Evolutionary conservation across 352 stramenopile genomes (phyloP).

Genomic region (Phytophthora fragariae): DNA sequence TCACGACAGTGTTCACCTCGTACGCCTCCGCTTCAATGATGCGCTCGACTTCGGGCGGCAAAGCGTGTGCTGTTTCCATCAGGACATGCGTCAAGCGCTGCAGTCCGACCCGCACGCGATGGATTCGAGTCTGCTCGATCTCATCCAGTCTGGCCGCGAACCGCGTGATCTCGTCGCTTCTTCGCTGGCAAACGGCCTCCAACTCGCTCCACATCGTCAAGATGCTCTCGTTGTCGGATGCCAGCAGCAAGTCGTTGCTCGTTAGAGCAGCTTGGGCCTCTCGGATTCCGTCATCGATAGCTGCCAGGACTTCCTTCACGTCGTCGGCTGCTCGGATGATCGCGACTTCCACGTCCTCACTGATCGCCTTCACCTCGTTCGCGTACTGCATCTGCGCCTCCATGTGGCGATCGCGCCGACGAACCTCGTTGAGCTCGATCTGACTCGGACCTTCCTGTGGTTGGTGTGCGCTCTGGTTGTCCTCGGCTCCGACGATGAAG

Average conservation of each 20-base stretch:
- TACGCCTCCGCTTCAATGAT: conserved; percentile 78
- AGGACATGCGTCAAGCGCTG: conserved; percentile 55
- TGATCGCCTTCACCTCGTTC: conserved; percentile 63
- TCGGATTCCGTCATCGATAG: conserved; percentile 44
- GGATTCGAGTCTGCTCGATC: conserved; percentile 62
- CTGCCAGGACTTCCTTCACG: conserved; percentile 63
- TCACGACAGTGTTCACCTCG: conserved; percentile 86
- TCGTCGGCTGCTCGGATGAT: conserved; percentile 63
- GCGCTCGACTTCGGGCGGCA: conserved; percentile 73
- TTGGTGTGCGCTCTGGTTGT: conserved; percentile 11
- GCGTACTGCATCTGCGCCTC: conserved; percentile 54
- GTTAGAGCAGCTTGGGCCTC: conserved; percentile 31
- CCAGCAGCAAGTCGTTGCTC: conserved; percentile 48
- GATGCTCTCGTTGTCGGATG: conserved; percentile 45
- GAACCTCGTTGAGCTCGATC: conserved; percentile 65
- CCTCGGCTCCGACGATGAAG: conserved; percentile 25
- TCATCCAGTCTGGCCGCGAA: conserved; percentile 60
- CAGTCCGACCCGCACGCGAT: conserved; percentile 49
- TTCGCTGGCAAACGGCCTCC: conserved; percentile 51
- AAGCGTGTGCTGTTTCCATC: conserved; percentile 72
- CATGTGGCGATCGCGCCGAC: conserved; percentile 69
- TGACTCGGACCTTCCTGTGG: conserved; percentile 32
- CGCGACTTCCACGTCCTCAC: conserved; percentile 62
- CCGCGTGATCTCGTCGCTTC: conserved; percentile 45
- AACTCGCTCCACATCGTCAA: conserved; percentile 51